Base-by-base conservation (phyloP, 2,329 filamentous ascomycete genomes). In the Diaporthe amygdali region DNA sequence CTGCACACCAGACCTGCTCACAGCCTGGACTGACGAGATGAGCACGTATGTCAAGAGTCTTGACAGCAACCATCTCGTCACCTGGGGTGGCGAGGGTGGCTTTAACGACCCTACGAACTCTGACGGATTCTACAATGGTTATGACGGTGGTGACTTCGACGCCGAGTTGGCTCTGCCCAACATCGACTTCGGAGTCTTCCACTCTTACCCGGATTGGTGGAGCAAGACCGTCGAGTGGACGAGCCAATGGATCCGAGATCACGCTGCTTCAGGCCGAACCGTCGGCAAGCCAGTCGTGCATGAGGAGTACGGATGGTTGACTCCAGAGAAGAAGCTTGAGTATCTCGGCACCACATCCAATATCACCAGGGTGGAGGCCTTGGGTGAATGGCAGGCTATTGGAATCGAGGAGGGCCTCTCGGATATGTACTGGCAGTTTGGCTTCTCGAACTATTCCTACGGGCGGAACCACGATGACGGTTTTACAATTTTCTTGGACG, bases 41-140 rank as follows among this genome's bases (percentile, higher is more conserved):
- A 87, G 84, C 77, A 81, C 83, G 0, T 88, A 84, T 75, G 82
- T 89, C 80, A 89, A 89, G 79, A 80, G 77, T 17, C 74, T 89
- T 5, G 88, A 90, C 76, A 73, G 79, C 0, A 77, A 86, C 73
- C 87, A 89, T 76, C 81, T 89, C 12, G 86, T 89, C 7, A 89
- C 88, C 15, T 87, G 83, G 74, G 88, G 88, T 51, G 86, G 85
- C 32, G 87, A 92, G 78, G 90, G 91, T 8, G 90, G 86, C 52
- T 89, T 89, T 79, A 85, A 87, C 76, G 72, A 78, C 9, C 74
- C 75, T 5, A 81, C 79, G 4, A 64, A 64, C 59, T 79, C 80
- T 32, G 85, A 87, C 76, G 84, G 83, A 79, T 77, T 81, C 4
- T 87, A 86, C 76, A 84, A 82, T 71, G 84, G 84, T 10, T 77